phyloP scores from a whole-genome alignment of 306 rosid species.

The Ziziphus jujuba region DNA sequence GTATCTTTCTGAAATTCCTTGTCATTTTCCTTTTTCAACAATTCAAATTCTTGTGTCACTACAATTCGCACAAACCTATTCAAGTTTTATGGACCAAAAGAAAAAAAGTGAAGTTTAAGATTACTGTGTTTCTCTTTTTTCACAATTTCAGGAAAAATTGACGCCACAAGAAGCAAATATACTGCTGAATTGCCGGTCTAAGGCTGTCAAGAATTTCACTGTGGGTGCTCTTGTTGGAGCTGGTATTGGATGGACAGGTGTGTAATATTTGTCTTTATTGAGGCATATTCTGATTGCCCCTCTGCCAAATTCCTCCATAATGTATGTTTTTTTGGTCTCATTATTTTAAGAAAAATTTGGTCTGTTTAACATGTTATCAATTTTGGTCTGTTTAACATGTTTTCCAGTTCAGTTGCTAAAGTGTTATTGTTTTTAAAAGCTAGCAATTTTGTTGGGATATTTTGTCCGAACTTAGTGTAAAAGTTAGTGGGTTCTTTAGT shows the following conservation, averaged over 20 bases:
- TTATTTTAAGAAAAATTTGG: too few relatives aligned
- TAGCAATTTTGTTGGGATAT: too few relatives aligned
- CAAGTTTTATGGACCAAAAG: neutral
- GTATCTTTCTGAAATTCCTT: constrained; percentile 17
- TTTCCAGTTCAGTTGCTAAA: too few relatives aligned
- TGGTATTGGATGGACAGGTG: constrained; percentile 52
- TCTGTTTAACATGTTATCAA: too few relatives aligned
- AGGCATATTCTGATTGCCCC: neutral
- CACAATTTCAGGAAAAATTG: constrained; percentile 33
- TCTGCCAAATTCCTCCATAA: neutral
- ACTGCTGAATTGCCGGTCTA: constrained; percentile 42
- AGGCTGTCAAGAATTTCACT: constrained; percentile 22
- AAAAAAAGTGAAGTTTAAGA: neutral
- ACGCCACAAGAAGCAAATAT: constrained; percentile 44
- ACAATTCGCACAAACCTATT: neutral
- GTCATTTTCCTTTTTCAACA: neutral
- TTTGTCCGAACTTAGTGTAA: neutral
- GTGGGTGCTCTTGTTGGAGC: constrained; percentile 39
- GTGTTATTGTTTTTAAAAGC: too few relatives aligned
- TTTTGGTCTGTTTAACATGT: too few relatives aligned
- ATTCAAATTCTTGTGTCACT: neutral
- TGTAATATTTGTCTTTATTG: constrained; percentile 8
- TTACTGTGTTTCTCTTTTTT: neutral
- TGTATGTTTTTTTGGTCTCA: neutral
- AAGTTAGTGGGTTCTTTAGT: neutral